Base-by-base conservation (phyloP, 2,329 filamentous ascomycete genomes). In the Lomentospora prolificans region DNA sequence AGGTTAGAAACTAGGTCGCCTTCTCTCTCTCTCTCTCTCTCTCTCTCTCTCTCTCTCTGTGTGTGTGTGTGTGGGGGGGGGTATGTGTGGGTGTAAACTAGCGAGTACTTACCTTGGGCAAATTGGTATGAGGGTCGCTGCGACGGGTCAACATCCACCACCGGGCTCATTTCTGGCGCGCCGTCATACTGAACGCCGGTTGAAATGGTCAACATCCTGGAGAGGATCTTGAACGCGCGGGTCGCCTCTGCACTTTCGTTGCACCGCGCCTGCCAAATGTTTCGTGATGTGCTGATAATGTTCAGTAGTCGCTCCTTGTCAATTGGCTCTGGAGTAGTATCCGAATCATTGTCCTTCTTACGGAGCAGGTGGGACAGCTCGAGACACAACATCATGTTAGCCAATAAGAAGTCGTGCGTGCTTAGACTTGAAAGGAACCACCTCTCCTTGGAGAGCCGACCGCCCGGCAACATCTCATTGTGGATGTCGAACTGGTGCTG, bases 351-450 rank as follows among this genome's bases (percentile, higher is more conserved):
- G 2, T 57, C 58, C 25, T 58, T 50, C 12, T 53, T 52, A 14
- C 31, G 41, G 2, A 59, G 52, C 10, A 61, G 51, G 31, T 59
- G 56, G 14, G 58, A 58, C 9, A 60, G 17, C 55, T 76, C 74
- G 3, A 75, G 64, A 36, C 73, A 72, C 3, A 78, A 61, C 19
- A 78, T 67, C 57, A 74, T 76, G 46, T 72, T 72, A 1, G 75
- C 75, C 2, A 76, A 66, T 6, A 78, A 63, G 50, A 77, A 76
- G 58, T 75, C 73, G 56, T 75, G 71, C 2, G 67, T 68, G 52
- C 72, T 66, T 3, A 75, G 59, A 3, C 72, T 72, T 9, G 69
- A 69, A 14, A 75, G 58, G 48, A 73, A 72, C 72, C 72, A 76
- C 41, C 66, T 68, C 36, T 74, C 64, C 3, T 68, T 66, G 53